Evolutionary conservation across 768 basidiomycete genomes (phyloP), one percentile per base, ranked within the genome.

Genomic region (Fistulinella prunicolor): DNA sequence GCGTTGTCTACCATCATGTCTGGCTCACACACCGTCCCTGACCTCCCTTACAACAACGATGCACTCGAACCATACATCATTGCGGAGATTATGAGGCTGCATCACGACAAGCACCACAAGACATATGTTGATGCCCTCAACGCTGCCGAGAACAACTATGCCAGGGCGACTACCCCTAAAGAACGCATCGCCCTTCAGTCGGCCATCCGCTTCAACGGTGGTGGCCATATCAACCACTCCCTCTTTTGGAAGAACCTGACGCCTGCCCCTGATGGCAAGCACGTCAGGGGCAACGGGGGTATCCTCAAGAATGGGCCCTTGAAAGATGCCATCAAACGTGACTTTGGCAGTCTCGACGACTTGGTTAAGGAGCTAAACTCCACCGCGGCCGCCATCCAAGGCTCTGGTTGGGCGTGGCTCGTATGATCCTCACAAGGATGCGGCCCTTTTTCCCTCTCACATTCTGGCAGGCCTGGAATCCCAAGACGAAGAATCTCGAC

Each of bases 191-290:
- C 61, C 36, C 61, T 62, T 6, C 61, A 62, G 50, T 57, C 61
- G 6, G 55, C 45, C 38, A 24, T 63, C 14, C 53, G 59, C 3
- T 61, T 64, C 56, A 63, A 62, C 21, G 61, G 61, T 5, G 61
- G 62, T 10, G 61, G 59, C n/a, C 93, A 91, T 71, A 90, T 94
- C 77, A 94, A 94, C 72, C 91, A 93, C 75, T 89, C 93, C 44
- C 83, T 95, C 51, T 97, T 97, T 77, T 96, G 94, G 94, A 89
- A 83, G 77, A 94, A 94, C 75, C 81, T 96, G 50, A 82, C 91
- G 2, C 88, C 89, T 6, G 64, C 81, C 10, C 54, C 50, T 2
- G 50, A 61, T 24, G 68, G 74, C 20, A 63, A 64, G 17, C 79
- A 79, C 56, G 69, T 70, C 59, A 84, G 82, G 65, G 85, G 85